These are phyloP conservation scores for Pythium periplocum DNA, from an alignment of 352 stramenopile species.

Conservation along the genomic window DNA sequence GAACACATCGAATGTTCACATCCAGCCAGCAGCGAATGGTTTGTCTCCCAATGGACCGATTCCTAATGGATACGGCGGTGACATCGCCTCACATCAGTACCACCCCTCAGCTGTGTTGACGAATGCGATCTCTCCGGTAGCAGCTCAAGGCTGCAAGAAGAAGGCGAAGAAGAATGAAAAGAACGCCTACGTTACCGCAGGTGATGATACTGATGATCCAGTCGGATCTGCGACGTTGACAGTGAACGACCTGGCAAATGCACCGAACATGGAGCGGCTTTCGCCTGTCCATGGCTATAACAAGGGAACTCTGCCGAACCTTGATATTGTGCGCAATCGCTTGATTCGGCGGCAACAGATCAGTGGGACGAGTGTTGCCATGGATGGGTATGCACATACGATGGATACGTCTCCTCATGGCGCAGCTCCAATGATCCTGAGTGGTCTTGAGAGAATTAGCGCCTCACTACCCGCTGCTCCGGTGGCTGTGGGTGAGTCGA, in stretches of 20 bases:
- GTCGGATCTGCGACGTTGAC: too few relatives aligned
- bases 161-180: constrained; percentile 46
- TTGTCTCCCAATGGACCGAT: too few relatives aligned
- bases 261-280: background rate
- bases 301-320: constrained; percentile 33
- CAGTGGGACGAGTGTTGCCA: background rate
- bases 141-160: constrained; percentile 52
- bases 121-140: constrained; percentile 66
- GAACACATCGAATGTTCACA: too few relatives aligned
- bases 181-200: too few relatives aligned
- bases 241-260: too few relatives aligned
- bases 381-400: background rate
- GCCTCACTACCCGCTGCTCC: too few relatives aligned
- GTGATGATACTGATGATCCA: too few relatives aligned
- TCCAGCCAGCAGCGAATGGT: too few relatives aligned
- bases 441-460: too few relatives aligned
- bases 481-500: constrained; percentile 5
- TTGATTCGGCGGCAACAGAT: constrained; percentile 50
- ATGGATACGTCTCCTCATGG: too few relatives aligned
- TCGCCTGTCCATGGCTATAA: background rate
- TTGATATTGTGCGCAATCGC: constrained; percentile 61
- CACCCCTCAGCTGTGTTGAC: constrained; percentile 20
- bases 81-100: background rate
- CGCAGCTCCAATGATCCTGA: too few relatives aligned
- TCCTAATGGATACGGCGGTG: too few relatives aligned